Evolutionary conservation across 2,329 filamentous ascomycete genomes (phyloP).

Genomic region (Blastomyces silverae): DNA sequence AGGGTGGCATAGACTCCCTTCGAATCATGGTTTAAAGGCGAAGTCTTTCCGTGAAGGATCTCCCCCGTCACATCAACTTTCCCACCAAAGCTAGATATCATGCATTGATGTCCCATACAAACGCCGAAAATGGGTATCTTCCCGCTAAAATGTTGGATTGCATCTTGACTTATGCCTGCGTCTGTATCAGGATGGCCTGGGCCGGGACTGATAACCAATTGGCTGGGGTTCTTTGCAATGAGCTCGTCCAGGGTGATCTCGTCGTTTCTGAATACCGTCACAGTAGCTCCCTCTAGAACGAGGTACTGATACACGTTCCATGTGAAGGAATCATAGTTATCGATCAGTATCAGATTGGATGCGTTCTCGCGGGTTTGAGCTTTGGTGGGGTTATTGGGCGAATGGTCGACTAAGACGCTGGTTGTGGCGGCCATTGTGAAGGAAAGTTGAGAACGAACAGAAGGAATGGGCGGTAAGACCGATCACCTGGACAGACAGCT

Average conservation of each 20-base stretch:
- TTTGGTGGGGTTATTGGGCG: slow-evolving; percentile 68
- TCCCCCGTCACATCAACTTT: slow-evolving; percentile 88
- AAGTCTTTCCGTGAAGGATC: slow-evolving; percentile 96
- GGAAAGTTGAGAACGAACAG: slow-evolving; percentile 1
- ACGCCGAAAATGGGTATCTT: slow-evolving; percentile 97
- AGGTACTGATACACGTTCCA: slow-evolving; percentile 99
- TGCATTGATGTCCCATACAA: slow-evolving; percentile 99
- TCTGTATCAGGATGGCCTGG: slow-evolving; percentile 89
- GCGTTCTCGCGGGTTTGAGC: slow-evolving; percentile 68
- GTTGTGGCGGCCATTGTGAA: slow-evolving; percentile 20
- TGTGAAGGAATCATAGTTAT: slow-evolving; percentile 99
- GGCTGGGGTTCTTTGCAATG: slow-evolving; percentile 75
- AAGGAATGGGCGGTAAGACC: not conserved
- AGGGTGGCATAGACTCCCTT: slow-evolving; percentile 89
- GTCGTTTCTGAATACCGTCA: slow-evolving; percentile 88
- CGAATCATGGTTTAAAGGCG: slow-evolving; percentile 75
- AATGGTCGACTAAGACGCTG: slow-evolving; percentile 64
- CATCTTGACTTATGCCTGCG: slow-evolving; percentile 86
- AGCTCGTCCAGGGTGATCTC: slow-evolving; percentile 80
- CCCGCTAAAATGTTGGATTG: slow-evolving; percentile 82
- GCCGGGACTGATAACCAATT: slow-evolving; percentile 89
- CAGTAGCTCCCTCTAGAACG: slow-evolving; percentile 85
- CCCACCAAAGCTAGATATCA: slow-evolving; percentile 88
- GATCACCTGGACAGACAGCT: not conserved
- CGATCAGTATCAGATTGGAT: slow-evolving; percentile 87